Conservation (phyloP, 306 rosid genomes). For the Mimosa bimucronata region DNA sequence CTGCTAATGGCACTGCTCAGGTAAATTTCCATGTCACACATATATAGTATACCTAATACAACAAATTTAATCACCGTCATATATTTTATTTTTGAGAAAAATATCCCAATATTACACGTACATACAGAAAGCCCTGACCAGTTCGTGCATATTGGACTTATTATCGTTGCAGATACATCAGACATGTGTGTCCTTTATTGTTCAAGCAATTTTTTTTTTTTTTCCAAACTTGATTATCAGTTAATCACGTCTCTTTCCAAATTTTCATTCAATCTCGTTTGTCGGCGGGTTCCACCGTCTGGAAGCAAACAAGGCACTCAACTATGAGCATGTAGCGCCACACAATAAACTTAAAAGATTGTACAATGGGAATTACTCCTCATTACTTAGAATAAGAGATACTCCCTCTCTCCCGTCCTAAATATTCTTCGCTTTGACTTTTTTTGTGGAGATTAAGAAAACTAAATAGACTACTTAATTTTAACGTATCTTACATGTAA, state of each 20-base stretch:
- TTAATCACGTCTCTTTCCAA: background rate
- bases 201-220: background rate
- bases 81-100: no score
- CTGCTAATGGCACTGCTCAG: constrained; percentile 1
- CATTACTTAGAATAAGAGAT: no score
- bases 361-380: background rate
- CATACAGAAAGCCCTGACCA: background rate
- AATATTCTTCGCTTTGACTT: no score
- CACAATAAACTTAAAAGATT: background rate
- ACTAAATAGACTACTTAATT: no score
- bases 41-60: no score
- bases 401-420: no score
- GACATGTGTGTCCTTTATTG: background rate
- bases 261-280: background rate
- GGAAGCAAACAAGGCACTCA: background rate
- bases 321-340: background rate
- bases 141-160: background rate
- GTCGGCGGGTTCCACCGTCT: constrained; percentile 7
- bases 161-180: background rate
- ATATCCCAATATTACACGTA: background rate
- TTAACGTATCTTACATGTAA: no score
- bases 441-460: no score
- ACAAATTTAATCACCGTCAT: no score
- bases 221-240: background rate
- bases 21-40: background rate